These are phyloP conservation scores for Combretum micranthum DNA, from an alignment of 345 rosid species.

Conservation along the genomic window DNA sequence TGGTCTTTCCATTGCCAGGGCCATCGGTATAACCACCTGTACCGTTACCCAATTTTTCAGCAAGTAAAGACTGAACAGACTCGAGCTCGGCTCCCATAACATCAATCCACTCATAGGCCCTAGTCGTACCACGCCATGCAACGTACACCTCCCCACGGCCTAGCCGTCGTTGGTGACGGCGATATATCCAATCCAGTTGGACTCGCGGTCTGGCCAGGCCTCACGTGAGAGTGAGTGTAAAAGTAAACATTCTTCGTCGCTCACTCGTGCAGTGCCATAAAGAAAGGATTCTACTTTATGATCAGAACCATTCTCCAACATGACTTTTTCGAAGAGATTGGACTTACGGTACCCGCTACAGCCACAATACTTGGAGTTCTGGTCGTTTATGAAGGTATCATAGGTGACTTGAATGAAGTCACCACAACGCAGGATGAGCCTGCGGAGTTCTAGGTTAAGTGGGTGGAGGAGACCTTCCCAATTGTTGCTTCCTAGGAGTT, in stretches of 20 bases:
- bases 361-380: conserved; percentile 82
- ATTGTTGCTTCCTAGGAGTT: conserved; percentile 52
- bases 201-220: conserved; percentile 92
- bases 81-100: conserved; percentile 52
- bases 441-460: conserved; percentile 56
- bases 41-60: neutral
- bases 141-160: conserved; percentile 79
- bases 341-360: conserved; percentile 71
- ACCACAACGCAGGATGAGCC: conserved; percentile 73
- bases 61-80: conserved; percentile 42
- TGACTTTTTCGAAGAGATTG: conserved; percentile 52
- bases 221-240: conserved; percentile 66
- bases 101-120: conserved; percentile 78
- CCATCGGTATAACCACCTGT: neutral
- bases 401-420: conserved; percentile 92
- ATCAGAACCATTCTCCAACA: conserved; percentile 51
- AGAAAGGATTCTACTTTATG: conserved; percentile 48
- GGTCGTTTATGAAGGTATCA: conserved; percentile 82
- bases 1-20: neutral
- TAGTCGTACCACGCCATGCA: conserved; percentile 66
- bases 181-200: conserved; percentile 92
- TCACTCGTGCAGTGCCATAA: conserved; percentile 70
- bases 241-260: conserved; percentile 49
- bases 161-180: conserved; percentile 59
- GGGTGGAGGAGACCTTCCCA: conserved; percentile 76